phyloP scores from a whole-genome alignment of 768 basidiomycete species.

The Termitomyces sp. region DNA sequence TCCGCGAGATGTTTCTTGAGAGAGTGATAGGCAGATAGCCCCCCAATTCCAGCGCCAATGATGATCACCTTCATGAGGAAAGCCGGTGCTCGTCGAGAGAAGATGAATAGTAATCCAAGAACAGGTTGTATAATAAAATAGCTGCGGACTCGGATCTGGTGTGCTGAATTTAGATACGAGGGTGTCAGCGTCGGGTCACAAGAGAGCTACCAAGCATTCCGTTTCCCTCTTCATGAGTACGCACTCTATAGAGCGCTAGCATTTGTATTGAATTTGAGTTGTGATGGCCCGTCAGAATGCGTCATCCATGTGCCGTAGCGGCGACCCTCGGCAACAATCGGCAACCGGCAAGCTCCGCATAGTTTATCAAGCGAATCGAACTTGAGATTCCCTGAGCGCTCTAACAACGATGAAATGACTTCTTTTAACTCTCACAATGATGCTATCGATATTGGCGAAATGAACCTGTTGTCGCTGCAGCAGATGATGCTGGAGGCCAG shows the following conservation, averaged over 20 bases:
- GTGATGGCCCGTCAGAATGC: neutral
- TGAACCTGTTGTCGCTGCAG: neutral
- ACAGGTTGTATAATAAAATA: constrained; percentile 12
- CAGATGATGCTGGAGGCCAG: neutral
- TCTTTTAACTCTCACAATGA: neutral
- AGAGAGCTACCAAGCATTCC: neutral
- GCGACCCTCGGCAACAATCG: neutral
- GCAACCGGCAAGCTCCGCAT: no score
- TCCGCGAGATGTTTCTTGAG: constrained; percentile 27
- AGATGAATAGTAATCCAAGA: neutral
- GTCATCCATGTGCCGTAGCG: neutral
- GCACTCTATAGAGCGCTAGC: no score
- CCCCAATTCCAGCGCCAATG: constrained; percentile 31
- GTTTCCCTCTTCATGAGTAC: neutral
- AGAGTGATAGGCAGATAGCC: constrained; percentile 27
- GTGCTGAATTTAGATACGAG: neutral
- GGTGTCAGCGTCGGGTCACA: neutral
- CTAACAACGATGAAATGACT: neutral
- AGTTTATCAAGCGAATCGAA: no score
- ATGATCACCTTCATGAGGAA: constrained; percentile 28
- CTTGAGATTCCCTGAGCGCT: neutral
- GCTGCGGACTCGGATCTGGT: neutral
- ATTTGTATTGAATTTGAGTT: neutral
- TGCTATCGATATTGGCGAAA: neutral
- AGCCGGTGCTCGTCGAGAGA: neutral